Evolutionary conservation across 768 basidiomycete species (phyloP), one percentile per base, ranked within the genome.

Genomic region (Pleurotus eryngii): DNA sequence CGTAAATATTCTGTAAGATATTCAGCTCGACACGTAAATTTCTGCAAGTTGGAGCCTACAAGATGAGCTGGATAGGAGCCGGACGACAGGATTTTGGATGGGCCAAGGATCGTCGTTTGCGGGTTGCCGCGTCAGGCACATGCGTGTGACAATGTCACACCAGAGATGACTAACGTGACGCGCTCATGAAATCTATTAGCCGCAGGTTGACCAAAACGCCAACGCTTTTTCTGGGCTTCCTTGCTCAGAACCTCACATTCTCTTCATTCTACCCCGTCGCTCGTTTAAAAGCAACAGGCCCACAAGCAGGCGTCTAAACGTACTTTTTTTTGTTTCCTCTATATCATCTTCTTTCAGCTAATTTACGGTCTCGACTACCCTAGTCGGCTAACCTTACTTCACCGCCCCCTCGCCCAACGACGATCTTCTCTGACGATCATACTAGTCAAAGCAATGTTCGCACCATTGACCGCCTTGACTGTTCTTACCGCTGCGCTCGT

Each of bases 401-500:
- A 35, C 30, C 30, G 30, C 30, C 30, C 30, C 14, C 26, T n/a
- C n/a, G 24, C 35, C 12, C 45, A 24, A 46, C 55, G n/a, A 18
- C 22, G 22, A 12, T n/a, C 46, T 46, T 56, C 42, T 45, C 22
- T n/a, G 14, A n/a, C 43, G 22, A 56, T 38, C 43, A 11, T 27
- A 56, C 35, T 56, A 45, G n/a, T 46, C 46, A 46, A 63, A 35
- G 11, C 51, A 57, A 79, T 81, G 78, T 74, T 79, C 64, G 59
- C 68, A 49, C 66, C 69, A 60, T 61, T 70, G 60, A 65, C 73
- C 49, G 63, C 76, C 55, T 67, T 76, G 42, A 66, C 74, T 58
- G 64, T 81, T 54, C 57, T 79, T 49, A 70, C 70, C 15, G 66
- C 74, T 26, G 63, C 74, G 48, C 64, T 76, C 15, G 55, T 70